Conservation (phyloP, 2,329 filamentous ascomycete species). For the Elsinoe necatrix region DNA sequence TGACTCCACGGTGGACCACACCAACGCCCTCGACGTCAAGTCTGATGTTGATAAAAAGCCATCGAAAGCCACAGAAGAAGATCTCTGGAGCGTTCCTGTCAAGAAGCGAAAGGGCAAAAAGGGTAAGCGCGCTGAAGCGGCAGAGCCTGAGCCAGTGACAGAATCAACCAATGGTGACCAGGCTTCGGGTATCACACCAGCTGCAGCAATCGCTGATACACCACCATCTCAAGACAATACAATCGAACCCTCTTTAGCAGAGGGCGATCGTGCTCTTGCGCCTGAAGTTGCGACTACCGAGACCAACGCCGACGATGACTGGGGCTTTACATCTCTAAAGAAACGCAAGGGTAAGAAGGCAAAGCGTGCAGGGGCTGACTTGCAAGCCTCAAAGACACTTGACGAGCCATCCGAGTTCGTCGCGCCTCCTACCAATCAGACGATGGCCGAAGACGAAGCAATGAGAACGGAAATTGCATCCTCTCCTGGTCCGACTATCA, state of each 20-base stretch:
- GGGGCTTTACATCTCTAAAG: constrained; percentile 11
- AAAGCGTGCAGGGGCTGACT: constrained; percentile 16
- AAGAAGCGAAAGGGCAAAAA: constrained; percentile 27
- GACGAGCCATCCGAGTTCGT: neutral
- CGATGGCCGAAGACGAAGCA: too few species aligned
- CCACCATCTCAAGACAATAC: neutral
- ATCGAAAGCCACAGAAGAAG: constrained; percentile 8
- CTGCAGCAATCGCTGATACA: neutral
- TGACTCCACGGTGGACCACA: neutral
- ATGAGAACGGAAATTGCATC: too few species aligned
- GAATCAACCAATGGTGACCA: neutral
- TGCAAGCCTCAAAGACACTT: neutral
- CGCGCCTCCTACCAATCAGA: neutral
- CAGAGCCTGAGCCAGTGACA: constrained; percentile 15
- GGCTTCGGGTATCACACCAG: neutral
- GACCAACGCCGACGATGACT: constrained; percentile 5
- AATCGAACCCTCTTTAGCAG: neutral
- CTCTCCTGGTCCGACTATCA: too few species aligned
- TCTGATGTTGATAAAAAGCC: neutral
- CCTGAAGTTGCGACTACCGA: neutral
- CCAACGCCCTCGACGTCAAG: neutral
- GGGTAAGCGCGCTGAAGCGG: constrained; percentile 17
- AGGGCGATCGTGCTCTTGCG: neutral
- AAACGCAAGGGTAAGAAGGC: constrained; percentile 21
- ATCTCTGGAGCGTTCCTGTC: constrained; percentile 16